These are phyloP conservation scores for Umbellularia californica DNA, from an alignment of 164 flowering plant genomes.

Conservation along the genomic window DNA sequence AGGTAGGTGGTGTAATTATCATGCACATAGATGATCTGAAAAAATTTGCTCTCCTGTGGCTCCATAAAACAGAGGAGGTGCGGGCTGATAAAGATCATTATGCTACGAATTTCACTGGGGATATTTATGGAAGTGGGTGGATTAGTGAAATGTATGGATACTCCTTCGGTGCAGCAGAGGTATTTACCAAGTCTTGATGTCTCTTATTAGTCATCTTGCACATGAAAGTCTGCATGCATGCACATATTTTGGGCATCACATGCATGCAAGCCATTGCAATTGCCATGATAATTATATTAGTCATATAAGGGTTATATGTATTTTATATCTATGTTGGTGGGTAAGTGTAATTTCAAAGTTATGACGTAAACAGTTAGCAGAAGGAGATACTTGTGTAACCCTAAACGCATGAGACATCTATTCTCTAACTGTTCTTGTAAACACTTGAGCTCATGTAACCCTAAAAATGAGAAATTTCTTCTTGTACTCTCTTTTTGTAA, in stretches of 20 bases:
- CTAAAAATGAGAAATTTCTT: too few species aligned
- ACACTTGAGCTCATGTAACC: too few species aligned
- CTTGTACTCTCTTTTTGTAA: too few species aligned
- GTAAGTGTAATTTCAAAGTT: too few species aligned
- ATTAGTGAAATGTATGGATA: slow-evolving; percentile 99
- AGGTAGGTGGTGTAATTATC: slow-evolving; percentile 96
- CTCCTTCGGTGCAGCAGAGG: slow-evolving; percentile 99
- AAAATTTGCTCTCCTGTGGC: slow-evolving; percentile 80
- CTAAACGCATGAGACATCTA: too few species aligned
- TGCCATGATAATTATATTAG: too few species aligned
- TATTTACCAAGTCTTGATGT: slow-evolving; percentile 19
- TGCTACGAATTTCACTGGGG: slow-evolving; percentile 80
- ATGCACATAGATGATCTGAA: slow-evolving; percentile 94
- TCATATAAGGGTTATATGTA: too few species aligned
- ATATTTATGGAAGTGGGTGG: slow-evolving; percentile 89
- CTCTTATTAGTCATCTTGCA: background rate
- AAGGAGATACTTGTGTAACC: too few species aligned
- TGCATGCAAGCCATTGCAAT: background rate
- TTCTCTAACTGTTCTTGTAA: too few species aligned
- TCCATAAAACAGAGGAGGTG: slow-evolving; percentile 95
- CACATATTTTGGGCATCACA: background rate
- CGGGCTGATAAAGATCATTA: slow-evolving; percentile 93
- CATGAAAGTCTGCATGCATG: background rate
- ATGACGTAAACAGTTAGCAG: too few species aligned
- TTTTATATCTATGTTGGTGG: too few species aligned